phyloP scores from a whole-genome alignment of 192 early-diverging fungal genomes.

The Mortierella claussenii region DNA sequence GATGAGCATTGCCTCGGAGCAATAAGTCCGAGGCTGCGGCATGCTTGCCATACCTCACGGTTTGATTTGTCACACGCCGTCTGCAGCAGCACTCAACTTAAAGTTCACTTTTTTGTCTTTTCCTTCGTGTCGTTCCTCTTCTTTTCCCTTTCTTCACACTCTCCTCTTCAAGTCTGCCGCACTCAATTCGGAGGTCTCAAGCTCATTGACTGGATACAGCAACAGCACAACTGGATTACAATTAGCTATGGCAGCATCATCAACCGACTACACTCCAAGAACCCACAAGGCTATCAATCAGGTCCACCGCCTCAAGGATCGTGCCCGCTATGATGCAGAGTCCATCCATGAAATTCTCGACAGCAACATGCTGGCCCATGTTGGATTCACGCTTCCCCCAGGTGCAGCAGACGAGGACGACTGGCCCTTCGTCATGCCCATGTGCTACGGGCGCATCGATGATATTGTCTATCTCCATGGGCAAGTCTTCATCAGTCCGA shows the following conservation, averaged over 20 bases:
- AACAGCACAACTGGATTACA: too few species aligned
- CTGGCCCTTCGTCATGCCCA: slow-evolving; percentile 65
- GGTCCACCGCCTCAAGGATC: slow-evolving; percentile 43
- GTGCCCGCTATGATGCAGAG: slow-evolving; percentile 57
- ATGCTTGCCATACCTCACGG: too few species aligned
- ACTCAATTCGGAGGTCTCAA: too few species aligned
- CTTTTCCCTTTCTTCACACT: not conserved
- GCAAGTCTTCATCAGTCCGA: slow-evolving; percentile 4
- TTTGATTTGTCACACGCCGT: not conserved
- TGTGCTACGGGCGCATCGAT: slow-evolving; percentile 62
- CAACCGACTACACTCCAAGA: slow-evolving; percentile 32
- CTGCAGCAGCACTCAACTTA: not conserved
- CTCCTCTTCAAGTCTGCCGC: too few species aligned
- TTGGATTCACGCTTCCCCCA: slow-evolving; percentile 58
- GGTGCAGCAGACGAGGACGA: slow-evolving; percentile 52
- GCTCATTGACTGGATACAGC: too few species aligned
- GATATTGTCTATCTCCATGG: slow-evolving; percentile 63
- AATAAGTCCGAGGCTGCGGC: too few species aligned
- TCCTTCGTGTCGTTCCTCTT: not conserved
- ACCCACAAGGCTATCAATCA: slow-evolving; percentile 52
- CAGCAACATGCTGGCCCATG: slow-evolving; percentile 60
- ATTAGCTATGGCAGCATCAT: not conserved
- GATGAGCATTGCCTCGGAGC: too few species aligned
- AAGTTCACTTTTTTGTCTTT: not conserved
- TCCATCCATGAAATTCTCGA: slow-evolving; percentile 54